Base-by-base conservation (phyloP, 306 rosid species). In the Vigna nakashimae region DNA sequence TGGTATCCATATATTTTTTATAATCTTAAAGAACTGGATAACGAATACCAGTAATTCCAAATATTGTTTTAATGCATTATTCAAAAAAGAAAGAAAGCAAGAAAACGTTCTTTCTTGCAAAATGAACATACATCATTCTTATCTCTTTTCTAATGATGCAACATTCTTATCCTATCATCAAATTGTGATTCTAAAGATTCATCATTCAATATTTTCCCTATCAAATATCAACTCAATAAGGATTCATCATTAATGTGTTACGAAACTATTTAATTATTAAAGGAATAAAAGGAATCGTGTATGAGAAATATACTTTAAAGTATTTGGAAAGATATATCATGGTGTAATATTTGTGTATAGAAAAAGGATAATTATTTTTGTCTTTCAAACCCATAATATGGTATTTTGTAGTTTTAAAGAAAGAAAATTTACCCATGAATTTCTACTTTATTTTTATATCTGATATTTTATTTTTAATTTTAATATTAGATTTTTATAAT, bases 291-390 rank as follows among this genome's bases (percentile, higher is more conserved):
- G 22, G 34, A 48, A 40, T 51, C 17, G 20, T 51, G 65, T 60
- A 52, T 7, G 76, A 20, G 18, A 9, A 24, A 71, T 72, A 55
- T 20, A 34, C 17, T 34, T 5, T 32, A 17, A 53, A 18, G 13
- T 38, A 20, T 36, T 72, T 72, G 9, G 16, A 55, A 42, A 20
- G 52, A 22, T 36, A 6, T 38, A 71, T 55, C 51, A 38, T 71
- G 38, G 12, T 13, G 65, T 38, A 72, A 72, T 72, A 53, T 55
- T 55, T 55, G 5, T 49, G 59, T 49, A 26, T 49, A 8, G 24
- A 24, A 48, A 26, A 56, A 26, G 24, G 20, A 9, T 48, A 40
- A 4, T 65, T 24, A 4, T 7, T 57, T 56, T 6, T 1, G 16
- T 22, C 28, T 20, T 56, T 22, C 7, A 9, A 56, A 22, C 4